Evolutionary conservation across 2,329 filamentous ascomycete species (phyloP), one percentile per base, ranked within the genome.

Genomic region (Biscogniauxia sp.): DNA sequence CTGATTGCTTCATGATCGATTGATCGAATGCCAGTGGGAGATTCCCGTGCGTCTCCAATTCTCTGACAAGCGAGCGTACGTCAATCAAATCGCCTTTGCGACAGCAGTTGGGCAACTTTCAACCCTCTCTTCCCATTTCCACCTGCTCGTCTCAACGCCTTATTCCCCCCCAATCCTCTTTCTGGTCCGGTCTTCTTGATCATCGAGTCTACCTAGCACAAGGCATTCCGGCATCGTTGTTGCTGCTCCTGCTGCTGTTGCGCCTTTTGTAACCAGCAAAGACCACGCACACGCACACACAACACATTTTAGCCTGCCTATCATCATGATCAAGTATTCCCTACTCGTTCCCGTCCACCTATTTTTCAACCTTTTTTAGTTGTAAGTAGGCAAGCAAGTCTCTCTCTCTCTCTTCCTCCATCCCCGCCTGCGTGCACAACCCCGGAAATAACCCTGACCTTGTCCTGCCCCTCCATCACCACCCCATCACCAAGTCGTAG

Each of bases 261-360:
- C 32, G 32, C 32, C 51, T 23, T 57, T 61, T 55, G 58, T 56
- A 23, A 58, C 32, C 32, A 37, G 37, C 15, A 8, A 32, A 45
- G 13, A 2, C 15, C 37, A 45, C 37, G 37, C 37, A 56, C 55
- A 32, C 37, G n/a, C 37, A 13, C 37, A 56, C 55, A 32, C 28
- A 32, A n/a, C 32, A 55, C 55, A n/a, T 59, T 37, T 26, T 55
- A n/a, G 51, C 57, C 61, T 55, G 28, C 55, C 56, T 58, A 65
- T 55, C 69, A 70, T 61, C 69, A 71, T 72, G 68, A 69, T 66
- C 67, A 62, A 68, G 66, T 60, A 66, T 62, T 61, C 63, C 55
- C 41, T 59, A 60, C 58, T 55, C 45, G 54, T 58, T 54, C 20
- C 55, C 54, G 57, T 59, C 60, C 63, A 63, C 56, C 61, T 55